Evolutionary conservation across 164 flowering plant species (phyloP), one percentile per base, ranked within the genome.

Genomic region (Vitis amurensis): DNA sequence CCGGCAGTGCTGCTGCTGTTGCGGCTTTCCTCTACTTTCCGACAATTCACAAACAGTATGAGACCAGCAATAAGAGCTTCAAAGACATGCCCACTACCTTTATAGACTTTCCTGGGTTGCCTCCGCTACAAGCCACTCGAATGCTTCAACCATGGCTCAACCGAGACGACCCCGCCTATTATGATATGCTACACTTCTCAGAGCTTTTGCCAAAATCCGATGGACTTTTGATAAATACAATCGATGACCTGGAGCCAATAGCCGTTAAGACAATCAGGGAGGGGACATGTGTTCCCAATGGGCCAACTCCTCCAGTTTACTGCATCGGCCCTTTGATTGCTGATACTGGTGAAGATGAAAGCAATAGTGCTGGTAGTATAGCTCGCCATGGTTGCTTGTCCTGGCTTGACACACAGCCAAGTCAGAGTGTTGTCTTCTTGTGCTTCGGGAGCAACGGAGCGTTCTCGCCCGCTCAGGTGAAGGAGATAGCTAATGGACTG

Each of bases 21-120:
- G 52, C 73, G 9, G 13, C 27, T 7, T 30, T 74, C 30, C 71
- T 82, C 4, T 60, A 72, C 29, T 29, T 72, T 0, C 82, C 82
- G 2, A 72, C 67, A 11, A 10, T 76, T 49, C 71, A 76, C 50
- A 27, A 72, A 1, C 57, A 59, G 19, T 50, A 30, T 6, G 44
- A 31, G 44, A 7, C 6, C 44, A 31, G 44, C 44, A 4, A 30
- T 9, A 19, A n/a, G 15, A 64, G 59, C 48, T 74, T 69, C 64
- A 58, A 50, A 27, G 77, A 63, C 16, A 61, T 50, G 8, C 14
- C 48, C 2, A 60, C 16, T 16, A 56, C 48, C 1, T 3, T 63
- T 10, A 1, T 67, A 2, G 55, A 78, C 11, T 1, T 78, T 13
- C 82, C 82, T 9, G 80, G 84, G 2, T 8, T 67, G 29, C 78